Percentiles rank a stretch among this genome's conserved stretches.
Conservation (phyloP, 2,329 filamentous ascomycete genomes). For the Claviceps digitariae region DNA sequence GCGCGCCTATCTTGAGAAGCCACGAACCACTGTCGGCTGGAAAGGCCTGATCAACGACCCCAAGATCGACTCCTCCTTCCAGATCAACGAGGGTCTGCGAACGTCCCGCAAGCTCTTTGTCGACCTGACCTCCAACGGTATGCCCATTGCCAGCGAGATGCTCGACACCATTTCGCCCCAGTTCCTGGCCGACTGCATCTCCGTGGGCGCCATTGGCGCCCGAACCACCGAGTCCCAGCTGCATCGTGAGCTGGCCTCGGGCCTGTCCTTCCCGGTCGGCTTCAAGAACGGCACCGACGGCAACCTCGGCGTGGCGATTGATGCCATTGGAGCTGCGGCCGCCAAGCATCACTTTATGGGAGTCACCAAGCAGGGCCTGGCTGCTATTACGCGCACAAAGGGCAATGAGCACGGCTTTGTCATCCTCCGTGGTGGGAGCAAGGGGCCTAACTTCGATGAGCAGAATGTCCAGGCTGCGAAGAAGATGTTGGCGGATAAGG, state of each 20-base stretch:
- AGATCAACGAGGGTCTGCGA: constrained; percentile 96
- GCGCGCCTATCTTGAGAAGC: constrained; percentile 98
- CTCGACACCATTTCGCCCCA: constrained; percentile 97
- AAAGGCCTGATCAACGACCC: constrained; percentile 99
- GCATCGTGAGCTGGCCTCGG: constrained; percentile 88
- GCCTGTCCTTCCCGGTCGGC: constrained; percentile 91
- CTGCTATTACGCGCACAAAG: constrained; percentile 82
- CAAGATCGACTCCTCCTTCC: constrained; percentile 90
- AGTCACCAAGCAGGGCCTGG: constrained; percentile 93
- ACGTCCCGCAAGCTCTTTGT: constrained; percentile 88
- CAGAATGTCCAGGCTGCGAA: constrained; percentile 69
- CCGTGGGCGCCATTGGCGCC: constrained; percentile 87
- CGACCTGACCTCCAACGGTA: constrained; percentile 72
- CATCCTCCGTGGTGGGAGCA: constrained; percentile 81
- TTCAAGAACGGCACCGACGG: constrained; percentile 99
- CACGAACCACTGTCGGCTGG: constrained; percentile 95
- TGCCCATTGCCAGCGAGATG: constrained; percentile 97
- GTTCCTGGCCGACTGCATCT: constrained; percentile 92
- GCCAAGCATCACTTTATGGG: constrained; percentile 95
- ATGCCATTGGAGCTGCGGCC: constrained; percentile 80
- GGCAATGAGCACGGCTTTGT: constrained; percentile 98
- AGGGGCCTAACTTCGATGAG: constrained; percentile 86
- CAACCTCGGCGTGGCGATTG: constrained; percentile 78
- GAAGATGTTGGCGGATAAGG: constrained; percentile 68
- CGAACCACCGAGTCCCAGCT: constrained; percentile 94